Evolutionary conservation across 1,139 yeast genomes (phyloP).

Genomic region (Suhomyces wounanorum): DNA sequence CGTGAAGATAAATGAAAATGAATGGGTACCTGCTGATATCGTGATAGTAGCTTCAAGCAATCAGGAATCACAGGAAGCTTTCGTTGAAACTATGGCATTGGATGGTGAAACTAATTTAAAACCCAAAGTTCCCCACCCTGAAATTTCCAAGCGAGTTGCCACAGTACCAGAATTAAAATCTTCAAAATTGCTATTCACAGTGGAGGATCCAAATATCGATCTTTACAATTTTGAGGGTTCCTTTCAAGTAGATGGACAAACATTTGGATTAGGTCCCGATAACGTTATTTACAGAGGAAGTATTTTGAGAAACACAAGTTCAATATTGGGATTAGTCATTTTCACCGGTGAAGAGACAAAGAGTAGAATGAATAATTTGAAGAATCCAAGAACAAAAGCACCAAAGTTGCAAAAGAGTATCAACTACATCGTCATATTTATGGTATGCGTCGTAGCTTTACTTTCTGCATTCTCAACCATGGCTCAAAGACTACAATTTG

Average conservation of each 20-base stretch:
- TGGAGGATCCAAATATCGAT: conserved; percentile 91
- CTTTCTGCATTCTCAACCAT: conserved; percentile 80
- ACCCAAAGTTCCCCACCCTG: conserved; percentile 66
- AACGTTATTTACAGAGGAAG: conserved; percentile 89
- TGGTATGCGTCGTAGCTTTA: conserved; percentile 79
- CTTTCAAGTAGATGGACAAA: conserved; percentile 30
- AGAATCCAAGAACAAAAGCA: conserved; percentile 86
- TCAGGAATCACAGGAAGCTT: conserved; percentile 69
- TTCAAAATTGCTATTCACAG: conserved; percentile 55
- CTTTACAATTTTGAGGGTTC: conserved; percentile 91
- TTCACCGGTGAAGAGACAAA: conserved; percentile 97
- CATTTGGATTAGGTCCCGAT: conserved; percentile 70
- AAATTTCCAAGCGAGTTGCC: conserved; percentile 51
- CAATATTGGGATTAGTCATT: conserved; percentile 74
- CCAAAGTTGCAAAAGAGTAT: conserved; percentile 86
- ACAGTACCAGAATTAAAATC: conserved; percentile 54
- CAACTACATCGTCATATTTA: conserved; percentile 79
- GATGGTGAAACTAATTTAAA: conserved; percentile 97
- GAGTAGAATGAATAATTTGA: conserved; percentile 91
- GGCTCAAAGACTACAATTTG: conserved; percentile 65
- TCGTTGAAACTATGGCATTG: conserved; percentile 93
- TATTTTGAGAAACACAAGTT: conserved; percentile 76
- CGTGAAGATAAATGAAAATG: conserved; percentile 70
- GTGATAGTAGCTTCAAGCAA: conserved; percentile 61
- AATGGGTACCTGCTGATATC: conserved; percentile 93